Evolutionary conservation across 78 protist genomes (phyloP).

Genomic region (Pigoraptor vietnamica): DNA sequence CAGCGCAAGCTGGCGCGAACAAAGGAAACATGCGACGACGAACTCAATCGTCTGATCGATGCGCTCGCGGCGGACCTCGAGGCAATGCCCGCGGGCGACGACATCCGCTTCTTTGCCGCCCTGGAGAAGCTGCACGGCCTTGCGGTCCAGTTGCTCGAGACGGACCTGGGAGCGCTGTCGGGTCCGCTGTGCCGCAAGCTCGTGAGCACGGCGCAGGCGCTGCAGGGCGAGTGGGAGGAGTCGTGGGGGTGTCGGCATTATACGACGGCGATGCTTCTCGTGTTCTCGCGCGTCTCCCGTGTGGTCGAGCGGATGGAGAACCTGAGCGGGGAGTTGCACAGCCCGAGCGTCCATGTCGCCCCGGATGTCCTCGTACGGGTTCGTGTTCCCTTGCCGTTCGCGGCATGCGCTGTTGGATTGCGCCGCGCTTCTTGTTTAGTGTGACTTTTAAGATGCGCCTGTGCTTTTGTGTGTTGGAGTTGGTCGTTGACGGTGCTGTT

Average conservation of each 20-base stretch:
- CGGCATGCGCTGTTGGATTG: too few species aligned
- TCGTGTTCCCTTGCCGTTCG: too few species aligned
- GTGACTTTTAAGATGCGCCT: too few species aligned
- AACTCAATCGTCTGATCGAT: not conserved
- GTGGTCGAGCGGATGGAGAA: not conserved
- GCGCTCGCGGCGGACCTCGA: not conserved
- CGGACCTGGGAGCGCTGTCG: not conserved
- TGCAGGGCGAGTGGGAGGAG: not conserved
- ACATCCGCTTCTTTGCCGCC: not conserved
- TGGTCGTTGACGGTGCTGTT: not conserved
- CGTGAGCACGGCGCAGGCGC: not conserved
- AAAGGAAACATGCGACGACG: not conserved
- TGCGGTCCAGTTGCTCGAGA: not conserved
- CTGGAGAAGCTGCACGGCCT: not conserved
- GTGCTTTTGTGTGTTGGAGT: too few species aligned
- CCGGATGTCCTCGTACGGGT: too few species aligned
- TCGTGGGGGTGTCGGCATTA: not conserved
- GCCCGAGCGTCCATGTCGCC: too few species aligned
- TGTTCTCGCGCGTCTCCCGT: not conserved
- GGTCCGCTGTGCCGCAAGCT: not conserved
- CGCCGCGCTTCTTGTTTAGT: too few species aligned
- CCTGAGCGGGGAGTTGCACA: too few species aligned
- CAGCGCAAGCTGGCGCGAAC: not conserved
- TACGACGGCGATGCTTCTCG: not conserved
- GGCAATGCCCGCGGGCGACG: not conserved